Conservation (phyloP, 192 early-diverging fungal species). For the Rhizoclosmatium sp. region DNA sequence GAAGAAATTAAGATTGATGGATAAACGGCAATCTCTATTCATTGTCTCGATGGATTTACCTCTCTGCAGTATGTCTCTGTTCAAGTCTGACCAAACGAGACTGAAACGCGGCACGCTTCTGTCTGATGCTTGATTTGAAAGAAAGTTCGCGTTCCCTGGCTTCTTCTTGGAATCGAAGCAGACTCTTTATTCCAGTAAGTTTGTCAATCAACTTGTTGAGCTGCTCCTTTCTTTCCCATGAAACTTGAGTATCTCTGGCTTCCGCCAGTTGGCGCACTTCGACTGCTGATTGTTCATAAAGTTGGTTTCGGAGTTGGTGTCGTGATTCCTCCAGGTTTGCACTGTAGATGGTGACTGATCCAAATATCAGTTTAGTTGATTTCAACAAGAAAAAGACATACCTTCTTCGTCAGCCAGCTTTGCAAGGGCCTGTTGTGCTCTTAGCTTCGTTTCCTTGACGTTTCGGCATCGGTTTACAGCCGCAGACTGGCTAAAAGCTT, state of each 20-base stretch:
- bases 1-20: neutral
- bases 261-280: conserved; percentile 30
- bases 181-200: conserved; percentile 27
- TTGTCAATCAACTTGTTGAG: conserved; percentile 34
- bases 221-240: conserved; percentile 30
- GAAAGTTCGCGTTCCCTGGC: conserved; percentile 29
- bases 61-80: conserved; percentile 31
- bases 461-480: conserved; percentile 29
- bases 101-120: conserved; percentile 39
- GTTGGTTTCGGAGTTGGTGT: conserved; percentile 25
- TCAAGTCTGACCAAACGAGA: conserved; percentile 29
- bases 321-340: conserved; percentile 41
- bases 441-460: conserved; percentile 35
- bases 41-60: conserved; percentile 8
- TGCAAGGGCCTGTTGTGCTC: conserved; percentile 23
- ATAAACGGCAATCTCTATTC: neutral
- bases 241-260: conserved; percentile 30
- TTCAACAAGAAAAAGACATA: neutral
- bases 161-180: conserved; percentile 42
- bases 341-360: conserved; percentile 31
- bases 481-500: neutral
- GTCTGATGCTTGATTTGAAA: conserved; percentile 34
- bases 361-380: neutral
- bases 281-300: conserved; percentile 18
- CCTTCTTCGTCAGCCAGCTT: conserved; percentile 43